phyloP scores from a whole-genome alignment of 202 grass and related monocot species.

The Setaria viridis region DNA sequence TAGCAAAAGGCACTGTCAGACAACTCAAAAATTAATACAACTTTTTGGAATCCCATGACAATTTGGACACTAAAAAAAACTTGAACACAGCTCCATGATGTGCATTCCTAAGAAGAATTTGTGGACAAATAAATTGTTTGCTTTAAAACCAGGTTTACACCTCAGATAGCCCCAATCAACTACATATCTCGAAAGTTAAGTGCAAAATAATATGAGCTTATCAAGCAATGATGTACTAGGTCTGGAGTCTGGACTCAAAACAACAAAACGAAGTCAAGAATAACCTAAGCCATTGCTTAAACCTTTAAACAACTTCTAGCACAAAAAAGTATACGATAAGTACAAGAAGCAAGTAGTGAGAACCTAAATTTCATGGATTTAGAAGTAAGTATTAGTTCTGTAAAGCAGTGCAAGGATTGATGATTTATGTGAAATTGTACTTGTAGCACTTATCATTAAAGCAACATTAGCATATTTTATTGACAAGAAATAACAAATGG shows the following conservation, averaged over 20 bases:
- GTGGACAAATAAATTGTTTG: background rate
- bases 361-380: background rate
- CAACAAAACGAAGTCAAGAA: background rate
- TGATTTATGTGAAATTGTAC: conserved; percentile 3
- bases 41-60: conserved; percentile 15
- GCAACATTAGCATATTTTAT: background rate
- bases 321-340: conserved; percentile 2
- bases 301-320: background rate
- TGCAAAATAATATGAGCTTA: conserved; percentile 15
- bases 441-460: background rate
- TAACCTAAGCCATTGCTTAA: background rate
- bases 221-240: background rate
- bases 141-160: conserved; percentile 3
- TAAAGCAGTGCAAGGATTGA: background rate
- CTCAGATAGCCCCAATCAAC: background rate
- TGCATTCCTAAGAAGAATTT: background rate
- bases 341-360: background rate
- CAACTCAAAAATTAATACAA: background rate
- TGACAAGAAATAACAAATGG: background rate
- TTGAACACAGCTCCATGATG: background rate
- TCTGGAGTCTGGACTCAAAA: background rate
- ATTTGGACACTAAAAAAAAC: conserved; percentile 7
- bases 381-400: background rate
- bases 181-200: background rate
- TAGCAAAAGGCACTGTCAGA: background rate